phyloP scores from a whole-genome alignment of 805 yeast genomes.

The Saccharomyces jurei region DNA sequence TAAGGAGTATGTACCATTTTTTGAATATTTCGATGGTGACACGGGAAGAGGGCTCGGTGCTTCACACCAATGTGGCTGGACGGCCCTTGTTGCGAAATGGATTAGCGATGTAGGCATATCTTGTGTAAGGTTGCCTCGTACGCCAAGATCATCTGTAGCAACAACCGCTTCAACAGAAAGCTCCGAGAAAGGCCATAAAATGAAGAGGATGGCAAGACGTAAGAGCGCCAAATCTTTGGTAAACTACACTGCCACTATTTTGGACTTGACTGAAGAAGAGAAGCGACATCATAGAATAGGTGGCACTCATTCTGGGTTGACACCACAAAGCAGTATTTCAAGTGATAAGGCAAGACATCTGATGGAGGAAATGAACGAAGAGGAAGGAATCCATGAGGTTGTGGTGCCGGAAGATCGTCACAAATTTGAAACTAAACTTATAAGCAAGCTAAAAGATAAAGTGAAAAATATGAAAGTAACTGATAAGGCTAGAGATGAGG shows the following conservation, averaged over 20 bases:
- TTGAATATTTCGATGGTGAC: conserved; percentile 89
- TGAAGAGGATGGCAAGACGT: conserved; percentile 46
- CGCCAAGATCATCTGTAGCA: conserved; percentile 22
- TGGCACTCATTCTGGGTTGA: conserved; percentile 15
- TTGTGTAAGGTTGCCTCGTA: conserved; percentile 29
- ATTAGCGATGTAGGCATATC: conserved; percentile 83
- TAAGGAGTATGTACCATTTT: conserved; percentile 69
- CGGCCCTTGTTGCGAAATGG: conserved; percentile 85
- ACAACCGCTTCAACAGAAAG: conserved; percentile 8
- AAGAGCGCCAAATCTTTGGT: conserved; percentile 67
- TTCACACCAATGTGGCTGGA: conserved; percentile 95
- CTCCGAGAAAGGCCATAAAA: conserved; percentile 4
- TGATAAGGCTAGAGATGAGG: conserved; percentile 1
- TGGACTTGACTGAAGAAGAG: conserved; percentile 63
- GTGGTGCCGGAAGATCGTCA: conserved; percentile 1
- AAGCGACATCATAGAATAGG: conserved; percentile 23
- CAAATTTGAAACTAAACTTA: conserved; percentile 8
- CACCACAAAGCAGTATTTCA: conserved; percentile 20
- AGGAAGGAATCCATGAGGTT: background rate
- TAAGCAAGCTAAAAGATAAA: conserved; percentile 14
- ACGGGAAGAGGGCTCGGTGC: conserved; percentile 92
- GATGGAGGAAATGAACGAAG: conserved; percentile 8
- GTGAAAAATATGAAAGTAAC: conserved; percentile 10
- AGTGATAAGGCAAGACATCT: conserved; percentile 3
- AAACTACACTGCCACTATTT: conserved; percentile 56